Conservation (phyloP, 805 yeast genomes). For the Suhomyces sp. region DNA sequence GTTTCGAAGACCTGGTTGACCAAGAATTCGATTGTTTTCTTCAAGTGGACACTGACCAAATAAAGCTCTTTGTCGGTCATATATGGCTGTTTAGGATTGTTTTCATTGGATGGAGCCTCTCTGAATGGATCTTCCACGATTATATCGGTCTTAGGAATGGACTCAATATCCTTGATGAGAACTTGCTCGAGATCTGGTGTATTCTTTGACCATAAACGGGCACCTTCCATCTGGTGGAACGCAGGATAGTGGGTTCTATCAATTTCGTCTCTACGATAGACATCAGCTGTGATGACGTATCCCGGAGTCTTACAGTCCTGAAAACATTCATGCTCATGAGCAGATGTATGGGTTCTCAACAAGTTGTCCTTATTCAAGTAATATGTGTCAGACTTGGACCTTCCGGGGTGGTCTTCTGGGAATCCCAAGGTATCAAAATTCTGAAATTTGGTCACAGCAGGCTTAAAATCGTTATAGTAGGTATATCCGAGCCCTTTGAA, state of each 20-base stretch:
- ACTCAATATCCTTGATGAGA: constrained; percentile 51
- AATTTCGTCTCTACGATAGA: constrained; percentile 91
- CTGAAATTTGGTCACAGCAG: constrained; percentile 77
- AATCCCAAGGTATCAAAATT: constrained; percentile 93
- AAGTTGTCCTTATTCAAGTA: constrained; percentile 73
- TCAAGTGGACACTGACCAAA: constrained; percentile 72
- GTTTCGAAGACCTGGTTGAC: constrained; percentile 80
- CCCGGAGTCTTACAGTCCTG: constrained; percentile 69
- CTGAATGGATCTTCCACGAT: constrained; percentile 71
- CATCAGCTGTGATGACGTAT: constrained; percentile 91
- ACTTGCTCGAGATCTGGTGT: constrained; percentile 44
- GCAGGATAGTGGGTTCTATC: constrained; percentile 97
- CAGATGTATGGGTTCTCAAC: constrained; percentile 93
- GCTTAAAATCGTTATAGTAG: constrained; percentile 74
- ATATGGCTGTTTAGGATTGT: constrained; percentile 78
- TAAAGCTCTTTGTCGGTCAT: constrained; percentile 71
- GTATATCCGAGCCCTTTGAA: constrained; percentile 70
- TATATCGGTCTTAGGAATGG: constrained; percentile 66
- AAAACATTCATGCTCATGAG: constrained; percentile 91
- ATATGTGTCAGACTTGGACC: constrained; percentile 90
- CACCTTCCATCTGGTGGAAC: constrained; percentile 98
- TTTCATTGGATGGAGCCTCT: constrained; percentile 46
- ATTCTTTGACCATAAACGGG: constrained; percentile 71
- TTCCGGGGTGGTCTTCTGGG: constrained; percentile 89
- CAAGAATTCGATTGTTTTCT: constrained; percentile 79